A percentile compares a stretch with the other conserved stretches of the same genome.
Conservation (phyloP, 805 yeast species). For the Lachancea thermotolerans region DNA sequence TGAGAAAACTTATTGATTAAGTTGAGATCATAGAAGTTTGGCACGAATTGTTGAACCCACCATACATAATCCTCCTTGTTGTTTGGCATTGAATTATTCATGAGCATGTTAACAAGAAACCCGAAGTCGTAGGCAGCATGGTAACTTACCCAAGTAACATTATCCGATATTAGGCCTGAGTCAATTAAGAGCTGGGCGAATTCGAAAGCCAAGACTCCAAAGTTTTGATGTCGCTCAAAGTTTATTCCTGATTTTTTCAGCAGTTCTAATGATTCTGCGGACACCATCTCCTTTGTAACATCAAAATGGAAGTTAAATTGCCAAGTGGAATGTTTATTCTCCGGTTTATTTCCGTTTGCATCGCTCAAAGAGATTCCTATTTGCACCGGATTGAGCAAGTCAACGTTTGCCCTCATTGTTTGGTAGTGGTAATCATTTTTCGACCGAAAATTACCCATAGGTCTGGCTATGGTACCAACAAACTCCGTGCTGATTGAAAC, state of each 20-base stretch:
- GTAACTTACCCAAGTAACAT: conserved; percentile 81
- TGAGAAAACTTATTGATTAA: conserved; percentile 33
- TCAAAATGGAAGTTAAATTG: conserved; percentile 90
- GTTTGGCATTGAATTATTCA: conserved; percentile 70
- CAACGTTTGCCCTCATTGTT: conserved; percentile 87
- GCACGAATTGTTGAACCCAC: conserved; percentile 69
- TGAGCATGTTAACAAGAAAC: conserved; percentile 68
- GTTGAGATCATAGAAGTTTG: conserved; percentile 79
- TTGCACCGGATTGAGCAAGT: conserved; percentile 78
- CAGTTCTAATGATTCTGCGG: conserved; percentile 76
- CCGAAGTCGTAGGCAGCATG: conserved; percentile 96
- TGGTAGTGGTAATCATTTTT: conserved; percentile 93
- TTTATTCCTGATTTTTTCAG: conserved; percentile 78
- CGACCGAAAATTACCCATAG: conserved; percentile 86
- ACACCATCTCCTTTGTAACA: conserved; percentile 71
- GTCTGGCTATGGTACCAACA: conserved; percentile 94
- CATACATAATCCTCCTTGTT: conserved; percentile 71
- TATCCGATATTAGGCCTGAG: conserved; percentile 68
- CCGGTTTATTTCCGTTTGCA: conserved; percentile 61
- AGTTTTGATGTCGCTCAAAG: conserved; percentile 61
- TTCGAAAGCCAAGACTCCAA: conserved; percentile 71
- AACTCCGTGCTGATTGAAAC: conserved; percentile 83
- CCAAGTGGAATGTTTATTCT: conserved; percentile 74
- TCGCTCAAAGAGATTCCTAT: conserved; percentile 74
- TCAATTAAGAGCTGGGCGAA: conserved; percentile 82